Evolutionary conservation across 352 stramenopile species (phyloP).

Genomic region (Phytopythium ostracodes): DNA sequence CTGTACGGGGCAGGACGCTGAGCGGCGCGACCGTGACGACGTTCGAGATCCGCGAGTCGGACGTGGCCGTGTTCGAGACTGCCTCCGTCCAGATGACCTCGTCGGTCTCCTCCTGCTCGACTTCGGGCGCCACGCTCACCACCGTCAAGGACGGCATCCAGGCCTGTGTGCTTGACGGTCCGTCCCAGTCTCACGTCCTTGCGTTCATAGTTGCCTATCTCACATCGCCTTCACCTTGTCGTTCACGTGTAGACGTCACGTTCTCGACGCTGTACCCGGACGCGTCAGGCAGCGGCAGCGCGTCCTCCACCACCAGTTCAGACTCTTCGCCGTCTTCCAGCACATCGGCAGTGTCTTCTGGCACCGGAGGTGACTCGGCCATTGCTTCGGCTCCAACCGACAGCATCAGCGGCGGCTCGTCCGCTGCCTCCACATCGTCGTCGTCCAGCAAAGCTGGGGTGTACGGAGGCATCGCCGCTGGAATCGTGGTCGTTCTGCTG

Average conservation of each 20-base stretch:
- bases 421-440: conserved; percentile 10
- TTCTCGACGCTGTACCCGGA: conserved; percentile 27
- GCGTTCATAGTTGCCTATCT: background rate
- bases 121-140: conserved; percentile 16
- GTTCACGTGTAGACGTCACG: conserved; percentile 13
- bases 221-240: background rate
- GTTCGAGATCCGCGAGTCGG: conserved; percentile 31
- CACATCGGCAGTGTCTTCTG: conserved; percentile 10
- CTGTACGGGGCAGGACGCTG: conserved; percentile 11
- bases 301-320: conserved; percentile 8
- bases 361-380: background rate
- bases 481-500: conserved; percentile 15
- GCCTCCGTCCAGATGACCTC: conserved; percentile 21
- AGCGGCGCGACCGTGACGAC: conserved; percentile 23
- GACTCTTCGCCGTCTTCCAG: conserved; percentile 9
- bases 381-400: background rate
- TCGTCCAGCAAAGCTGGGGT: conserved; percentile 15
- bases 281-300: background rate
- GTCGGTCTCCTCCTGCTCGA: conserved; percentile 18
- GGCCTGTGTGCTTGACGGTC: conserved; percentile 29
- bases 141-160: conserved; percentile 15
- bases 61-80: conserved; percentile 23
- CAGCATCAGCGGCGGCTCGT: conserved; percentile 11
- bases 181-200: background rate
- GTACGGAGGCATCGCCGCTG: conserved; percentile 15